Conservation (phyloP, 164 flowering plant genomes). For the Nymphaea thermarum region DNA sequence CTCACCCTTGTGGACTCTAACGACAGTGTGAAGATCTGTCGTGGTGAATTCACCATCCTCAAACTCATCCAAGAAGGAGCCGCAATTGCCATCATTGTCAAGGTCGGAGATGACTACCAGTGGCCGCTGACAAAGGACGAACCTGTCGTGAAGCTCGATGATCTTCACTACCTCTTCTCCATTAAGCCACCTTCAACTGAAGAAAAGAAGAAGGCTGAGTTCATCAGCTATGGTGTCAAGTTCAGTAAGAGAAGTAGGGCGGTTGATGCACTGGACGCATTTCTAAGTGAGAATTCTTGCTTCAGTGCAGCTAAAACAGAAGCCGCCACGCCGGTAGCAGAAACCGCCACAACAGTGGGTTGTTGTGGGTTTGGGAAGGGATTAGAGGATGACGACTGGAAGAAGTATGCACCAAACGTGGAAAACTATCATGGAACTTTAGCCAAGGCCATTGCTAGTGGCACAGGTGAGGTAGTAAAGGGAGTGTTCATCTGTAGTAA, state of each 20-base stretch:
- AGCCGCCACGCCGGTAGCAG: not conserved
- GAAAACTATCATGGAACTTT: conserved; percentile 57
- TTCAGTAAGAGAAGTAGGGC: conserved; percentile 23
- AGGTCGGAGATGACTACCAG: conserved; percentile 62
- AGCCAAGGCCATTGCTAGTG: conserved; percentile 76
- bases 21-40: conserved; percentile 42
- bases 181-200: conserved; percentile 36
- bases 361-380: not conserved
- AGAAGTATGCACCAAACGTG: conserved; percentile 61
- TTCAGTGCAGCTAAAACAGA: conserved; percentile 4
- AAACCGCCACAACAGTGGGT: not conserved
- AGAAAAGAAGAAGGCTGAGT: conserved; percentile 11
- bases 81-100: conserved; percentile 37
- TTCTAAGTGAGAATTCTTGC: conserved; percentile 52
- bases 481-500: conserved; percentile 77
- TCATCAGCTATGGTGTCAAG: conserved; percentile 70
- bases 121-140: conserved; percentile 97
- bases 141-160: conserved; percentile 70
- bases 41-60: conserved; percentile 42
- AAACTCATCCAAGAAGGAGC: conserved; percentile 29
- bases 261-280: conserved; percentile 44
- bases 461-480: conserved; percentile 75
- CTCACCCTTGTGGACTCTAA: conserved; percentile 55
- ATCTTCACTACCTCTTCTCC: conserved; percentile 60
- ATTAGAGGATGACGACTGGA: conserved; percentile 32